Percentiles rank a stretch among this genome's conserved stretches.
phyloP scores from a whole-genome alignment of 345 rosid species.

The Populus nigra region DNA sequence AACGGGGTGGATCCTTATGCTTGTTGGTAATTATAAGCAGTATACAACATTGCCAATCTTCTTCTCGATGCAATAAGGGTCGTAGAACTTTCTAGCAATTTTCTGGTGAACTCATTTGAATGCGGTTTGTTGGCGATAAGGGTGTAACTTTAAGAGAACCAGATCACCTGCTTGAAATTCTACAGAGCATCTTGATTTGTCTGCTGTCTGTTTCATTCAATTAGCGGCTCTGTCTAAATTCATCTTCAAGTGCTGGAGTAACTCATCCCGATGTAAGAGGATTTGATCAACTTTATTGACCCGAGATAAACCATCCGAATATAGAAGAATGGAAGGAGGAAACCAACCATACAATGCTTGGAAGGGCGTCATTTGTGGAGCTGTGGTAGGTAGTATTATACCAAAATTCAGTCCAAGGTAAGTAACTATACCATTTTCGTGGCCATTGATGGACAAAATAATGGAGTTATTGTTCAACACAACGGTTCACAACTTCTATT shows the following conservation, averaged over 20 bases:
- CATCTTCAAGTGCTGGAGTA: background rate
- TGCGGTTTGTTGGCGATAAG: background rate
- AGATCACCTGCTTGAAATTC: background rate
- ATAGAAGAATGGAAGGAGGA: background rate
- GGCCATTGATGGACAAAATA: background rate
- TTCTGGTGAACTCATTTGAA: background rate
- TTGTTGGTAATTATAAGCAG: background rate
- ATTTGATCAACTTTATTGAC: too few species aligned
- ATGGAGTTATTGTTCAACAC: rapidly evolving
- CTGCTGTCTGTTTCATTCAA: background rate
- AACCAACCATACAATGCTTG: background rate
- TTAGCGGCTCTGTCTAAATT: too few species aligned
- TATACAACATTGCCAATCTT: background rate
- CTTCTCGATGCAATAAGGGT: background rate
- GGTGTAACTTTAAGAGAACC: background rate
- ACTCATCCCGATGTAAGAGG: background rate
- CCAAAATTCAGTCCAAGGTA: background rate
- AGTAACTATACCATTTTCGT: too few species aligned
- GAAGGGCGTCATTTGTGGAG: background rate
- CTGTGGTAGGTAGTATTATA: background rate
- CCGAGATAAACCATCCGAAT: background rate
- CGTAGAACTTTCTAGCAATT: too few species aligned
- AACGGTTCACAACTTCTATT: background rate
- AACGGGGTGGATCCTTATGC: background rate
- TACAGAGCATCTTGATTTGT: background rate